These are phyloP conservation scores for Arthrobotrys entomopaga DNA, from an alignment of 2,329 filamentous ascomycete genomes.

Conservation along the genomic window DNA sequence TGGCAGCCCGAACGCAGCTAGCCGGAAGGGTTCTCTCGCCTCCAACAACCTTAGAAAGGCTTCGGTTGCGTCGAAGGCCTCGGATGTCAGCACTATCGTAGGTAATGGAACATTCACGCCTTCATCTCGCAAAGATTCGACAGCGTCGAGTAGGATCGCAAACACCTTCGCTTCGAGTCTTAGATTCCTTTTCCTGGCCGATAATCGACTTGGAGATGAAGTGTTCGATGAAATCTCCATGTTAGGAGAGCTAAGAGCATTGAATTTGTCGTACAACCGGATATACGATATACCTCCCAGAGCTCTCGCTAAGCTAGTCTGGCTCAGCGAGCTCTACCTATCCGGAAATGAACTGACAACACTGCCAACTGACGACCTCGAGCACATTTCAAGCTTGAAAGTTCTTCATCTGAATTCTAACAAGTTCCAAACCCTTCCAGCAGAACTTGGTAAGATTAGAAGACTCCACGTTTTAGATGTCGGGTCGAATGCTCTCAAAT, in stretches of 20 bases:
- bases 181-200: slow-evolving; percentile 84
- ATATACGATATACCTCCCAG: slow-evolving; percentile 90
- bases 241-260: slow-evolving; percentile 81
- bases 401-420: slow-evolving; percentile 96
- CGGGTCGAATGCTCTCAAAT: slow-evolving; percentile 93
- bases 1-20: slow-evolving; percentile 72
- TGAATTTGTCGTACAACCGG: slow-evolving; percentile 95
- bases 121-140: slow-evolving; percentile 83
- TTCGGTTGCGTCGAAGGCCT: slow-evolving; percentile 84
- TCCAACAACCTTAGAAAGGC: slow-evolving; percentile 64
- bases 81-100: slow-evolving; percentile 77
- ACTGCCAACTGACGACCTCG: slow-evolving; percentile 90
- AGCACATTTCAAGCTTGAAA: slow-evolving; percentile 86
- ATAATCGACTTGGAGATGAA: slow-evolving; percentile 93
- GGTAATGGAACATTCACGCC: slow-evolving; percentile 66
- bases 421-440: slow-evolving; percentile 95
- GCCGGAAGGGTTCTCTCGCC: slow-evolving; percentile 83
- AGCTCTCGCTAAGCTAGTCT: slow-evolving; percentile 87
- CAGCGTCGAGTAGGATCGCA: slow-evolving; percentile 78
- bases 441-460: slow-evolving; percentile 92
- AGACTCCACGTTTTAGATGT: slow-evolving; percentile 92
- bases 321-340: slow-evolving; percentile 89
- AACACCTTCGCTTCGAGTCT: slow-evolving; percentile 90
- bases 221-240: slow-evolving; percentile 90
- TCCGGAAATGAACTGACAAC: slow-evolving; percentile 95